Conservation (phyloP, 345 rosid species). For the Firmiana major region DNA sequence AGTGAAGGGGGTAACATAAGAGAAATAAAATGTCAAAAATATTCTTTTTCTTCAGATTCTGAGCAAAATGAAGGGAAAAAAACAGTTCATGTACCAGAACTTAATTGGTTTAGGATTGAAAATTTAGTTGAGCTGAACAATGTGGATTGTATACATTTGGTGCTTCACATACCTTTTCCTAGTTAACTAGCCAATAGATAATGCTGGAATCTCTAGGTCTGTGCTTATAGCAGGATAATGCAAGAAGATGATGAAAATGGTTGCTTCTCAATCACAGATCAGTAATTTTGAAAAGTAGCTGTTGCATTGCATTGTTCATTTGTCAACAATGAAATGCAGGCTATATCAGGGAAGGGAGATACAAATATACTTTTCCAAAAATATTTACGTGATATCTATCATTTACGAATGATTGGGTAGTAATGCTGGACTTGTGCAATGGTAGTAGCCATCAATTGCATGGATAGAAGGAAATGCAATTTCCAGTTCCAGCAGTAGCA, state of each 20-base stretch:
- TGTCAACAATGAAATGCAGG: no score
- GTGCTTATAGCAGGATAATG: not conserved
- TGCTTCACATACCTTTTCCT: not conserved
- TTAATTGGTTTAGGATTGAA: no score
- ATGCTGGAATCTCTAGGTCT: not conserved
- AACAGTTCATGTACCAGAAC: not conserved
- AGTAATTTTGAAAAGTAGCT: no score
- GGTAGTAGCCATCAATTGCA: no score
- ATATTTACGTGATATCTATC: no score
- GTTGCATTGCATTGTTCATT: no score
- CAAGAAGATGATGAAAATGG: not conserved
- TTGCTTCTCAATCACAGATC: no score
- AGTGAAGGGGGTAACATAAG: constrained; percentile 1
- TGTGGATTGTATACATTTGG: not conserved
- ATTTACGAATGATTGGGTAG: no score
- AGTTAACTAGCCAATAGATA: not conserved
- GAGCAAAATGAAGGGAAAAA: not conserved
- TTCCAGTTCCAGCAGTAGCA: constrained; percentile 1
- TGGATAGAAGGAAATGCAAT: constrained; percentile 17
- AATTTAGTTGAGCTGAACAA: not conserved
- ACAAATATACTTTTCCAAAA: no score
- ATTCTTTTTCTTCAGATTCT: not conserved
- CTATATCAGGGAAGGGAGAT: no score
- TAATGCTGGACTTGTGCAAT: no score
- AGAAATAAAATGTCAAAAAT: constrained; percentile 15